phyloP scores from a whole-genome alignment of 441 rosid species.

The Daphne laureola region DNA sequence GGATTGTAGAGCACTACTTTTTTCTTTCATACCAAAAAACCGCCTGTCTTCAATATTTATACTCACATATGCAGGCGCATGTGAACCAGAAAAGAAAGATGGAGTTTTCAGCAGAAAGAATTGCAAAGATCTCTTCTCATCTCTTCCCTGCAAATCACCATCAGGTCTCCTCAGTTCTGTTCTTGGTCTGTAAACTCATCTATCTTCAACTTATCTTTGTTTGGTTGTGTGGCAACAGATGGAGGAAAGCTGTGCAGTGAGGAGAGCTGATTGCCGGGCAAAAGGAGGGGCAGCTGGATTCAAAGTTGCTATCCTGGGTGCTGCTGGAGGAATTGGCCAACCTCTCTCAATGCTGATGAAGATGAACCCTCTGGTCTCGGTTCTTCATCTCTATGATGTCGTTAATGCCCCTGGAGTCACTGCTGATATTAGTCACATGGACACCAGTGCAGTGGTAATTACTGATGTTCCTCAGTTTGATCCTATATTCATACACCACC shows the following conservation, averaged over 20 bases:
- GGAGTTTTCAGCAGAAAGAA: constrained; percentile 46
- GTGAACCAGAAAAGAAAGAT: constrained; percentile 20
- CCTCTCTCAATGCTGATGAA: constrained; percentile 84
- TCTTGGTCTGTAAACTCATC: neutral
- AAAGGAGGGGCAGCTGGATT: constrained; percentile 70
- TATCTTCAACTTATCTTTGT: neutral
- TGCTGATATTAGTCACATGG: constrained; percentile 92
- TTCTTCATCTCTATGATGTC: constrained; percentile 92
- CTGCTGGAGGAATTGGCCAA: constrained; percentile 95
- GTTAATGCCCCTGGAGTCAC: constrained; percentile 90
- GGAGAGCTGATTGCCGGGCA: constrained; percentile 44
- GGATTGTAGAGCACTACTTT: constrained; percentile 6
- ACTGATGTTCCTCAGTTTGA: constrained; percentile 2
- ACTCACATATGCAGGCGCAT: neutral
- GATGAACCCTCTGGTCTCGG: constrained; percentile 86
- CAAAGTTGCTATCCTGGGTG: constrained; percentile 86
- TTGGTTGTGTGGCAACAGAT: constrained; percentile 21
- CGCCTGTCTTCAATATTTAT: neutral
- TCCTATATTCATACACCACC: neutral
- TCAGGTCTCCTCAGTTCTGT: constrained; percentile 28
- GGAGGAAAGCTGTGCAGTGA: constrained; percentile 36
- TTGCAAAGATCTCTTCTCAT: constrained; percentile 56
- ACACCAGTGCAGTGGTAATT: constrained; percentile 85
- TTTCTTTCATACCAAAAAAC: constrained; percentile 9
- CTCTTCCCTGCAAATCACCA: constrained; percentile 36